Evolutionary conservation across 2,329 filamentous ascomycete species (phyloP).

Genomic region (Verticillium albo-atrum): DNA sequence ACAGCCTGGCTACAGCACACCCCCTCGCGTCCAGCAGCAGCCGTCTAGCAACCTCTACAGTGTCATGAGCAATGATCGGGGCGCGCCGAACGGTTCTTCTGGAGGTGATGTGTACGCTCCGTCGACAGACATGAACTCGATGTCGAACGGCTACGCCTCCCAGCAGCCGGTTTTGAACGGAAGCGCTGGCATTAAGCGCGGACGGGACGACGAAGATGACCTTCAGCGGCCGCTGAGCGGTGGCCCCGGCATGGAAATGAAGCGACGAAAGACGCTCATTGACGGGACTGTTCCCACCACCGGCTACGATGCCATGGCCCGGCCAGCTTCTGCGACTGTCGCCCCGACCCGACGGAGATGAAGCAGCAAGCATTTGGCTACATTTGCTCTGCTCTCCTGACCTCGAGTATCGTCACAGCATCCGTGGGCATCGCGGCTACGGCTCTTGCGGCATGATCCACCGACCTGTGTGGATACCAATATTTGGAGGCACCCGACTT

Average conservation of each 20-base stretch:
- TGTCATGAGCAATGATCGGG: constrained; percentile 78
- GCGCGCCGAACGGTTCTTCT: constrained; percentile 59
- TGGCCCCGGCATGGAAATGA: constrained; percentile 54
- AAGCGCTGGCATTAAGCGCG: constrained; percentile 40
- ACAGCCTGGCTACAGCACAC: constrained; percentile 68
- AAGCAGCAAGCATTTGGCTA: constrained; percentile 4
- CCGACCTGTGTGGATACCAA: not conserved
- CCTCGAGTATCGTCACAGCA: constrained; percentile 4
- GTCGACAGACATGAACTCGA: constrained; percentile 53
- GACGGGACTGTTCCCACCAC: constrained; percentile 51
- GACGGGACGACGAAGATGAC: constrained; percentile 56
- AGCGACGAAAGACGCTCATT: constrained; percentile 75
- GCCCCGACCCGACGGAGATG: constrained; percentile 33
- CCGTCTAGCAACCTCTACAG: constrained; percentile 82
- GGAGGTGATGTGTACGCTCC: constrained; percentile 67
- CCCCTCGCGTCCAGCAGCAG: constrained; percentile 62
- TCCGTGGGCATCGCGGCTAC: constrained; percentile 7
- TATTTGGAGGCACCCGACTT: not conserved
- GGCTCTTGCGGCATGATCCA: constrained; percentile 7
- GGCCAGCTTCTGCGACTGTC: constrained; percentile 40
- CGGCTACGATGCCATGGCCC: constrained; percentile 44
- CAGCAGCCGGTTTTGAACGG: constrained; percentile 65
- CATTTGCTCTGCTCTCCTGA: not conserved
- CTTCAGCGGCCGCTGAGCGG: constrained; percentile 57
- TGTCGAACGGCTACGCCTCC: constrained; percentile 60